Evolutionary conservation across 352 stramenopile species (phyloP), one percentile per base, ranked within the genome.

Genomic region (Phytophthora fragariae): DNA sequence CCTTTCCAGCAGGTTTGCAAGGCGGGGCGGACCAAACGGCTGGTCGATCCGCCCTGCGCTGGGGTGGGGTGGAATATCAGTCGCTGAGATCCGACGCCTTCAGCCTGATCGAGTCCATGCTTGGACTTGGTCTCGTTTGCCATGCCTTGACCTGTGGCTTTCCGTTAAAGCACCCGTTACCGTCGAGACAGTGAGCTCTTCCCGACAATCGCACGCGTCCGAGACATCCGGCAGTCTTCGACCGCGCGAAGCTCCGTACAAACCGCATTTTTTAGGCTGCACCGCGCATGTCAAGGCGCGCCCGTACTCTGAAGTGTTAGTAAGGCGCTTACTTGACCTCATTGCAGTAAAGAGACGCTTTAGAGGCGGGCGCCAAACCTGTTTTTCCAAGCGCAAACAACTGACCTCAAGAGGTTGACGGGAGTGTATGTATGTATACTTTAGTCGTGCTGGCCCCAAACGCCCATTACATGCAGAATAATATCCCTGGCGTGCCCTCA

Each of bases 1-100:
- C 39, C 70, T 77, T 73, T 66, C 70, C 71, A 75, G 66, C 27
- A 71, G 61, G 50, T 65, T 71, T 78, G 57, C 60, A 75, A 62
- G 60, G 52, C 37, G 55, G 33, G 71, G 66, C 61, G 68, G 72
- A 76, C 50, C 72, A 68, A 75, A 19, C 37, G 27, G 12, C 57
- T 44, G 62, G 46, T 35, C 53, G 56, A 63, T 73, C 66, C 8
- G 29, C 12, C 62, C 47, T 58, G 44, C n/a, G 37, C 24, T 46
- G 15, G 41, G 41, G 21, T 46, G 15, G 41, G 41, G 21, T 41
- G 24, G 41, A 35, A 21, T 60, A 50, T 67, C 61, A 75, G 49
- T 41, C 35, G 14, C 35, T 41, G 2, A 12, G 8, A 57, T 49
- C 27, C 21, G 44, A 44, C 47, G 53, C 41, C 65, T 57, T 61